Base-by-base conservation (phyloP, 2,329 filamentous ascomycete species). In the Samsoniella hepiali region DNA sequence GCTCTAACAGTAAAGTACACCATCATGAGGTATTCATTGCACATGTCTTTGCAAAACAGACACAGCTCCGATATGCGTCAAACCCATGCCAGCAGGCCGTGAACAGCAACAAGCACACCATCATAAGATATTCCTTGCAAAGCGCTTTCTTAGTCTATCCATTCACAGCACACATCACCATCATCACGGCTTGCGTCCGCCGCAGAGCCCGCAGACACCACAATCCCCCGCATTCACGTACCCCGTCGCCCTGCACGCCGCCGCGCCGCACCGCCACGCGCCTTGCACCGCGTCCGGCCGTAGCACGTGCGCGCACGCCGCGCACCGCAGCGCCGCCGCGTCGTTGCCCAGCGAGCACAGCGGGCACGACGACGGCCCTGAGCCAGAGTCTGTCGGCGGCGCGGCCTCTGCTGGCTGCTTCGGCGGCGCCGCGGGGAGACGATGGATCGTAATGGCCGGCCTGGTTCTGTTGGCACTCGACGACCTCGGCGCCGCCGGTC, bases 181-280 rank as follows among this genome's bases (percentile, higher is more conserved):
- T 22, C 22, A 22, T 57, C 32, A 57, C 34, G 45, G 42, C 36
- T 36, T 63, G 17, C 47, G 47, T 67, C 74, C 75, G 22, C 87
- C 88, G 71, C 90, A 94, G 5, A 91, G 74, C 3, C 90, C 89
- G 72, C 91, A 94, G 0, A 87, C 72, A 7, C 87, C 88, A 66
- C 81, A 86, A 72, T 93, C 90, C 1, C 82, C 85, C 11, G 88
- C 81, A 70, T 93, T 94, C 59, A 88, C 70, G 72, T 91, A 94
- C 27, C 69, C 65, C 53, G 80, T 84, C 13, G 76, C 79, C 64
- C 75, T 75, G 71, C 91, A 94, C 2, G 76, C 67, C 3, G 73
- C 70, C 67, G 81, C 84, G 50, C 72, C 73, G 71, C 91, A 94
- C 55, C 75, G 76, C 91, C 91, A 94, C n/a, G 83, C 76, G 22